Evolutionary conservation across 192 early-diverging fungal genomes (phyloP).

Genomic region (Coemansia sp.): DNA sequence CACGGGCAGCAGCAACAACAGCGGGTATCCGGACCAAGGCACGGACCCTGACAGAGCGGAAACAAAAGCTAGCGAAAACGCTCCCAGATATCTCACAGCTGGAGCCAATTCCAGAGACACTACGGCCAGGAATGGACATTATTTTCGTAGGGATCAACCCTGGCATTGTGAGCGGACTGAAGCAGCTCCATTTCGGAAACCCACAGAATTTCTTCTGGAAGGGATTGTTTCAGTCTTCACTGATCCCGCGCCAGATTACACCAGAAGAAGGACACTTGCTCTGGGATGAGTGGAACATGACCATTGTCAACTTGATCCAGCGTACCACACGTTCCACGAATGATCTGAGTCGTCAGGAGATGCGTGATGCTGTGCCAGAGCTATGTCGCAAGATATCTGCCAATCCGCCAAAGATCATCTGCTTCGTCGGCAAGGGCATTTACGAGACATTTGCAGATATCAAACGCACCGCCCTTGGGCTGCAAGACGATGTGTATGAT

Average conservation of each 20-base stretch:
- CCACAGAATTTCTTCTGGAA: conserved; percentile 75
- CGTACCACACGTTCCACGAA: conserved; percentile 58
- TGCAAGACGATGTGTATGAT: conserved; percentile 46
- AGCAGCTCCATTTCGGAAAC: conserved; percentile 67
- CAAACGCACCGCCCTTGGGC: conserved; percentile 29
- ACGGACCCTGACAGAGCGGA: neutral
- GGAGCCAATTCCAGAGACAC: conserved; percentile 46
- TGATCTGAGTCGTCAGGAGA: conserved; percentile 61
- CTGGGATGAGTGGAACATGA: conserved; percentile 56
- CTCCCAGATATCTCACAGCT: conserved; percentile 16
- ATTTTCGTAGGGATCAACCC: conserved; percentile 79
- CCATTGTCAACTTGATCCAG: conserved; percentile 64
- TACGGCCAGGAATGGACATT: conserved; percentile 51
- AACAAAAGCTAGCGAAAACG: conserved; percentile 1
- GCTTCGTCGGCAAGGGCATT: conserved; percentile 70
- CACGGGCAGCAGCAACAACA: neutral
- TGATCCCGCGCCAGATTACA: conserved; percentile 53
- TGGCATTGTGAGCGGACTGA: conserved; percentile 58
- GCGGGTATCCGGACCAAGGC: neutral
- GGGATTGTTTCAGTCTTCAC: conserved; percentile 63
- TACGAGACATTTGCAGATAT: conserved; percentile 60
- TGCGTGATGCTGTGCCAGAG: conserved; percentile 59
- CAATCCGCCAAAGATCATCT: conserved; percentile 60
- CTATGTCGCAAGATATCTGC: conserved; percentile 62
- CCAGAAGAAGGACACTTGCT: conserved; percentile 58